Base-by-base conservation (phyloP, 164 flowering plant genomes). In the Stephania japonica region DNA sequence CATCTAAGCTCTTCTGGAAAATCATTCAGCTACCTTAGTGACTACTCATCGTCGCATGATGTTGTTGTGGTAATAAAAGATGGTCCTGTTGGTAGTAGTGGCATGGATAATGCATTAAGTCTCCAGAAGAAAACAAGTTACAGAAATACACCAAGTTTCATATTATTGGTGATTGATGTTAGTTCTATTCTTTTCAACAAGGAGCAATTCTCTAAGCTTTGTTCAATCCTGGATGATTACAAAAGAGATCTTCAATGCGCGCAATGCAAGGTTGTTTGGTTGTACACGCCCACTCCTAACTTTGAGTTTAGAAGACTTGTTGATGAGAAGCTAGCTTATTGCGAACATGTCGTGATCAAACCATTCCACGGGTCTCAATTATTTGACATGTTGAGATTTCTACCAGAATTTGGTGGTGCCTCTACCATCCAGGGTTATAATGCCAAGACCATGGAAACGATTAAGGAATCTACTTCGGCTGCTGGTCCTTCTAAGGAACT, bases 361-460 rank as follows among this genome's bases (percentile, higher is more conserved):
- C 89, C 89, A 0, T 77, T 86, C 41, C 89, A 85, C 49, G 84
- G 87, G 24, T 82, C 85, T 3, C 82, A 81, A 11, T 70, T 84
- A 27, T 21, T 32, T 68, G 50, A 72, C 53, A 70, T 75, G 5
- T 42, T 81, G 6, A 26, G 47, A 19, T 42, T 84, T 42, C 43
- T 84, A 19, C 77, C 78, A 13, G 86, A 81, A 26, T 75, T 59
- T 61, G 79, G 82, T 9, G 75, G 63, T 38, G 67, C 67, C 18
- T 11, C 59, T 25, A 67, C 65, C 0, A 9, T 71, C 25, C 66
- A 21, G 13, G 63, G 68, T 67, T 38, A 12, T 70, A 23, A 10
- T 65, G 25, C 67, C 24, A 68, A 65, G 16, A 6, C 38, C 53
- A 47, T 24, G 7, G 70, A 47, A 4, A 53, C 24, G 44, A 66